These are phyloP conservation scores for Tetrahymena malaccensis DNA, from an alignment of 73 alveolate species.

Conservation along the genomic window DNA sequence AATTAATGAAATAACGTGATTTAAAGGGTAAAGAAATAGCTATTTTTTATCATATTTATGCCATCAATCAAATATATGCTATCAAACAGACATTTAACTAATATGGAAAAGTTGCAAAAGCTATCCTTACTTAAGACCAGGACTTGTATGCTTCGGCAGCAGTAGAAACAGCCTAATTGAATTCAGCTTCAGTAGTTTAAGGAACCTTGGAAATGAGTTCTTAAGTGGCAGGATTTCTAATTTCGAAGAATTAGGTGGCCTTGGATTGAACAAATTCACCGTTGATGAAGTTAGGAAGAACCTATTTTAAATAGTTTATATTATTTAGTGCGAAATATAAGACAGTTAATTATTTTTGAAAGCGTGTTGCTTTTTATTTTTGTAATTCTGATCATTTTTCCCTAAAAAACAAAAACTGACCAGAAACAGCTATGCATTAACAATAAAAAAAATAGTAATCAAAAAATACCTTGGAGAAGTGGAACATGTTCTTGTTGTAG, in stretches of 20 bases:
- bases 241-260: conserved; percentile 49
- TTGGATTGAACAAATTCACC: conserved; percentile 65
- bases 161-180: conserved; percentile 63
- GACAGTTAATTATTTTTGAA: too few relatives aligned
- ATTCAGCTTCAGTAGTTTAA: conserved; percentile 60
- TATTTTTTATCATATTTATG: too few relatives aligned
- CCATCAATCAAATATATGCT: too few relatives aligned
- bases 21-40: background rate
- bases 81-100: too few relatives aligned
- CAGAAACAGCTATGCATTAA: background rate
- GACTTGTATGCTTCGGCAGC: conserved; percentile 67
- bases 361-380: background rate
- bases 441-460: background rate
- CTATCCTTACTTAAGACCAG: conserved; percentile 56
- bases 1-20: conserved; percentile 19
- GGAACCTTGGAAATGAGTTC: conserved; percentile 62
- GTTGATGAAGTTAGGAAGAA: conserved; percentile 34
- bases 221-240: conserved; percentile 70
- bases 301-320: background rate
- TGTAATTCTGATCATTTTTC: background rate
- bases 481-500: background rate
- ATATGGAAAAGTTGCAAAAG: background rate
- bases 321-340: background rate
- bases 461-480: conserved; percentile 2
- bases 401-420: background rate